Conservation (phyloP, 73 alveolate species). For the Paramecium biaurelia region DNA sequence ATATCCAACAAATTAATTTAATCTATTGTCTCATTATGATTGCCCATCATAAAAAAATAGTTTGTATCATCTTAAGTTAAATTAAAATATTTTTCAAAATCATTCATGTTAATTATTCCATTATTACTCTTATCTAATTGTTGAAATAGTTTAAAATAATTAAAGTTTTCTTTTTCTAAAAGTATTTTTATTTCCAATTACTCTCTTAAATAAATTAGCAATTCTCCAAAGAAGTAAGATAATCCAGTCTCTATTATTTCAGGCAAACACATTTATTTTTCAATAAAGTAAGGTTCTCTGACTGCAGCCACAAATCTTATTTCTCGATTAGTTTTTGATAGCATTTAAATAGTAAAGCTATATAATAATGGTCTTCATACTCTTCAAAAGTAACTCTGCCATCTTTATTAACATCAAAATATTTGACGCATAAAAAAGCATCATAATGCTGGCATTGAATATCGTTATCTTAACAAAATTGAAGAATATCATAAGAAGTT, state of each 20-base stretch:
- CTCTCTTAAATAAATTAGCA: neutral
- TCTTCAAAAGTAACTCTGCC: constrained; percentile 32
- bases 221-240: neutral
- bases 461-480: constrained; percentile 28
- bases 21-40: neutral
- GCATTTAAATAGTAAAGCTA: constrained; percentile 16
- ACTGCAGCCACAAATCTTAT: constrained; percentile 7
- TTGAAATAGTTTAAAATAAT: neutral
- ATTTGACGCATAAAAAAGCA: neutral
- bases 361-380: neutral
- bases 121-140: neutral
- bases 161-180: constrained; percentile 1
- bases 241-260: neutral
- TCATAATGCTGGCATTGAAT: neutral
- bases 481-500: neutral
- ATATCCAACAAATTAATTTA: neutral
- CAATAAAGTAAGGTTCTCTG: constrained; percentile 22
- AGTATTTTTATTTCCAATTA: neutral
- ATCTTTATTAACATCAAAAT: constrained; percentile 38
- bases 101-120: neutral
- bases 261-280: constrained; percentile 37
- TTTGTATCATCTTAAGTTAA: neutral
- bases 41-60: constrained; percentile 1
- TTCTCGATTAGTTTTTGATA: neutral
- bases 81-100: neutral